Percentiles rank a stretch among this genome's conserved stretches.
phyloP scores from a whole-genome alignment of 2,329 filamentous ascomycete species.

The Epichloe typhina region DNA sequence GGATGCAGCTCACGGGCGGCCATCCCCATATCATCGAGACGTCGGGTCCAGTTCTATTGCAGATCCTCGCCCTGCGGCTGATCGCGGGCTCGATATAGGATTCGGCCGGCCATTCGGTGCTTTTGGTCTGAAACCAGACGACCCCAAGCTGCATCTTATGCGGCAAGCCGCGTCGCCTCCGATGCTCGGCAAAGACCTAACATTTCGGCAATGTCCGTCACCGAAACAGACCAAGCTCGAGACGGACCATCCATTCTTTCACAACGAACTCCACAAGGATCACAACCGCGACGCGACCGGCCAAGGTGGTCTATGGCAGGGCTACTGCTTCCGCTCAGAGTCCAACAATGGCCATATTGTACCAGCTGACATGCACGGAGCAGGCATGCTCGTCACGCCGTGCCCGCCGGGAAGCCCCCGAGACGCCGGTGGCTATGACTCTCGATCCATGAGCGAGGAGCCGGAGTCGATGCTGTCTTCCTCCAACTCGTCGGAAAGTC shows the following conservation, averaged over 20 bases:
- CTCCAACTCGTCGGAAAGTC: conserved; percentile 9
- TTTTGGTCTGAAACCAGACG: conserved; percentile 24
- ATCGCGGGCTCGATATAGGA: conserved; percentile 1
- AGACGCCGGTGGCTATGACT: conserved; percentile 31
- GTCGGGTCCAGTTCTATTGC: neutral
- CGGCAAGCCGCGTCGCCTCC: conserved; percentile 55
- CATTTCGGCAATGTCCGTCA: conserved; percentile 69
- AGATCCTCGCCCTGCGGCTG: conserved; percentile 1
- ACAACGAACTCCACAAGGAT: conserved; percentile 31
- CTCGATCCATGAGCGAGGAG: conserved; percentile 27
- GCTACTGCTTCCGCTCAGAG: conserved; percentile 44
- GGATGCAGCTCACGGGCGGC: neutral
- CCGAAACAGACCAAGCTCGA: conserved; percentile 78
- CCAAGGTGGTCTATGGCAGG: conserved; percentile 61
- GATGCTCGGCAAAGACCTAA: conserved; percentile 74
- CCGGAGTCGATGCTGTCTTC: conserved; percentile 18
- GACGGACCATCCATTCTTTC: conserved; percentile 52
- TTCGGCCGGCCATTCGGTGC: conserved; percentile 33
- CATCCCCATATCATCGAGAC: conserved; percentile 7
- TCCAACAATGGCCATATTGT: conserved; percentile 25
- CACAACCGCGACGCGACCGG: conserved; percentile 42
- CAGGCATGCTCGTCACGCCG: conserved; percentile 38
- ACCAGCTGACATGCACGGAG: conserved; percentile 30
- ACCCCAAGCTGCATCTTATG: conserved; percentile 29
- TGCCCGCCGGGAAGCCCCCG: conserved; percentile 24